These are phyloP conservation scores for Crithidia acanthocephali DNA, from an alignment of 208 protist species.

Conservation along the genomic window DNA sequence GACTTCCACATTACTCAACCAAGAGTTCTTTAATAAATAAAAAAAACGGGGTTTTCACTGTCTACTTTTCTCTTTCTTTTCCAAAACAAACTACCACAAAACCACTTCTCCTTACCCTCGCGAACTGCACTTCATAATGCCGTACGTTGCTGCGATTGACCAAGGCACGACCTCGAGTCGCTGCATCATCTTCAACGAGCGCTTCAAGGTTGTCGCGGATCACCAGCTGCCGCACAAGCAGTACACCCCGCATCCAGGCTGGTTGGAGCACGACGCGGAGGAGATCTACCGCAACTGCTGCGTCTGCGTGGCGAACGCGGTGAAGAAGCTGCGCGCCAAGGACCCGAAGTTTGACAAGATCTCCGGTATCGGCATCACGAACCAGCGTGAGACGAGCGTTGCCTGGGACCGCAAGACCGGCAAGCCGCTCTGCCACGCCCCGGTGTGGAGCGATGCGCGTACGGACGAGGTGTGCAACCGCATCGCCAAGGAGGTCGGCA, in stretches of 20 bases:
- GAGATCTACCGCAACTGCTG: slow-evolving; percentile 90
- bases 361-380: slow-evolving; percentile 96
- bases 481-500: slow-evolving; percentile 44
- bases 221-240: slow-evolving; percentile 88
- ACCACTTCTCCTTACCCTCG: background rate
- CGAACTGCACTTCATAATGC: slow-evolving; percentile 30
- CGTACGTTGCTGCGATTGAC: slow-evolving; percentile 92
- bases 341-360: slow-evolving; percentile 51
- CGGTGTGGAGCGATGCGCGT: slow-evolving; percentile 93
- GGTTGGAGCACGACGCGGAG: slow-evolving; percentile 96
- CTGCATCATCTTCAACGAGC: slow-evolving; percentile 94
- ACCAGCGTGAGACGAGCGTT: slow-evolving; percentile 98
- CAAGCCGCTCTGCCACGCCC: slow-evolving; percentile 95
- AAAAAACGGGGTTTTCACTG: too few species aligned
- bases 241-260: slow-evolving; percentile 89
- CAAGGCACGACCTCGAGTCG: slow-evolving; percentile 96
- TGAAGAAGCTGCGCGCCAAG: slow-evolving; percentile 48
- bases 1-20: slow-evolving; percentile 15
- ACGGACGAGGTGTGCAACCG: slow-evolving; percentile 62
- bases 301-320: slow-evolving; percentile 76
- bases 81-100: slow-evolving; percentile 1
- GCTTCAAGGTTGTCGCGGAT: slow-evolving; percentile 53
- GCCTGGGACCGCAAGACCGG: slow-evolving; percentile 97
- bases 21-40: too few species aligned
- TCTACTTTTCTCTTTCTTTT: background rate